Base-by-base conservation (phyloP, 148 eudicot genomes). In the Chenopodium album region DNA sequence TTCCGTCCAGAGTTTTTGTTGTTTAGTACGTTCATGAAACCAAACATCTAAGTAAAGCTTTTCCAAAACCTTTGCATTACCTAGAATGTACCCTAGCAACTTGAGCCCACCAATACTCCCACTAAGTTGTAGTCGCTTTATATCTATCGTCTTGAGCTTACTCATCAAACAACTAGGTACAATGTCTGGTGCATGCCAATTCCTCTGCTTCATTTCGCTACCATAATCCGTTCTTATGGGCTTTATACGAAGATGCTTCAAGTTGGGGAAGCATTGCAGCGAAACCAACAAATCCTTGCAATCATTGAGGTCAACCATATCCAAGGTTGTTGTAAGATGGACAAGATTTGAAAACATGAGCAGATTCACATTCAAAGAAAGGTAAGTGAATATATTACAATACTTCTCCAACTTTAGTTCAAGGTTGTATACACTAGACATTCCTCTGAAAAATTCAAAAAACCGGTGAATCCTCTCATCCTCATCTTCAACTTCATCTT, bases 101-200 rank as follows among this genome's bases (percentile, higher is more conserved):
- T 46, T 31, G 14, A 78, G 14, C 16, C 28, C 72, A 47, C 17
- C 4, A 23, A 17, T 8, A 6, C 9, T 44, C 47, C 46, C 23
- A 11, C 1, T 23, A 78, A 32, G 34, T 32, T 32, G 34, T 32
- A n/a, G 64, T 22, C 12, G 1, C 46, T 3, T 7, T 20, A 78
- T 7, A 4, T 48, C 16, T 48, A 78, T 48, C 47, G 13, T 31
- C 48, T 50, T 68, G 74, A 78, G n/a, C 69, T 68, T 23, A 54
- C 62, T 78, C 9, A 56, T 17, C 29, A 78, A 47, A 52, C 74
- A 67, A 66, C n/a, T 10, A 4, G 81, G 81, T 67, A 66, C 32
- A 66, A 12, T 1, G 8, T 4, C 1, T 4, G 56, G 34, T 0
- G 72, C 10, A 0, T 10, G 6, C 71, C 71, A 66, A 23, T 23